A percentile compares a stretch with the other conserved stretches of the same genome.
Evolutionary conservation across 768 basidiomycete genomes (phyloP).

Genomic region (Podaxis rugospora): DNA sequence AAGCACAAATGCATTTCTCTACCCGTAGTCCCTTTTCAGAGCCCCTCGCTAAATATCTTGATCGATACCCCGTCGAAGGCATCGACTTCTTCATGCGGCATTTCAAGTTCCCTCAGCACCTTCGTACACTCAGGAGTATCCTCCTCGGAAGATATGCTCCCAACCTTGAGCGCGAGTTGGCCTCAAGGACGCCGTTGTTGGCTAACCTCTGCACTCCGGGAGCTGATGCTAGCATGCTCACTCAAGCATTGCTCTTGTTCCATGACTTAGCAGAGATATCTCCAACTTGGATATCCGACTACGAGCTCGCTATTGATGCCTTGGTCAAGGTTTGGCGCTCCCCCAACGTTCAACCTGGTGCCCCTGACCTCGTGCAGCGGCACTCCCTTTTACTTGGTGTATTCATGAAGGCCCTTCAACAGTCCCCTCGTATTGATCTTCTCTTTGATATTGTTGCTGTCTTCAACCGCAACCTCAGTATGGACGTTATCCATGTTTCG

Average conservation of each 20-base stretch:
- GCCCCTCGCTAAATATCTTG: conserved; percentile 85
- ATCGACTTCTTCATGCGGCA: conserved; percentile 80
- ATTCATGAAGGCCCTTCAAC: conserved; percentile 68
- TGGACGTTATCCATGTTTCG: conserved; percentile 74
- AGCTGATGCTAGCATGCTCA: conserved; percentile 43
- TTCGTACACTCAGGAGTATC: conserved; percentile 82
- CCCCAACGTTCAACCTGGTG: conserved; percentile 41
- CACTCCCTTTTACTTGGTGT: conserved; percentile 69
- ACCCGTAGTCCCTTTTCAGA: conserved; percentile 89
- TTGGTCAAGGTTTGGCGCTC: conserved; percentile 71
- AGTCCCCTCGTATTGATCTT: conserved; percentile 77
- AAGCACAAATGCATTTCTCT: conserved; percentile 88
- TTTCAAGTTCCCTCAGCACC: conserved; percentile 71
- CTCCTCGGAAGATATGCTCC: conserved; percentile 78
- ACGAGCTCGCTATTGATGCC: conserved; percentile 63
- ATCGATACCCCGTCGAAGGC: conserved; percentile 85
- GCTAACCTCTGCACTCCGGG: conserved; percentile 47
- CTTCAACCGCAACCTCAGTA: conserved; percentile 73
- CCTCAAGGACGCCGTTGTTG: conserved; percentile 51
- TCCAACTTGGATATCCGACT: conserved; percentile 68
- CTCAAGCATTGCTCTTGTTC: conserved; percentile 73
- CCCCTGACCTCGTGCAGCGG: conserved; percentile 50
- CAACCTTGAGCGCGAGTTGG: conserved; percentile 63
- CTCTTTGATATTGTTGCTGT: conserved; percentile 84
- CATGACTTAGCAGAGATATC: conserved; percentile 68